Conservation (phyloP, 139 green algal genomes). For the Picochlorum sp. region DNA sequence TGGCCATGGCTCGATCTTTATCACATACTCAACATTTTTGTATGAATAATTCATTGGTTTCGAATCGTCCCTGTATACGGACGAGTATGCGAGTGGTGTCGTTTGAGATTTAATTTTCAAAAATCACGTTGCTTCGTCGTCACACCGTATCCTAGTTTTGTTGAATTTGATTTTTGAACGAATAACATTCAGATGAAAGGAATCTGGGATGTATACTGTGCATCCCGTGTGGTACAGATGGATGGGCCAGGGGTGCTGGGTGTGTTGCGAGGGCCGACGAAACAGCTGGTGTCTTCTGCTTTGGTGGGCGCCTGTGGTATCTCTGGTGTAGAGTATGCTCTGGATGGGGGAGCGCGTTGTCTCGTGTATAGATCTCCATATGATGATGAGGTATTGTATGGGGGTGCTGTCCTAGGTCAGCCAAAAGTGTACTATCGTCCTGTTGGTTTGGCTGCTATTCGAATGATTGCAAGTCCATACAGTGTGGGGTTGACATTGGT, state of each 20-base stretch:
- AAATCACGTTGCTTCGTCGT: too few relatives aligned
- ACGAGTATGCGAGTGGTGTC: too few relatives aligned
- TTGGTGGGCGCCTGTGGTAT: background rate
- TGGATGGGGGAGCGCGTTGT: slow-evolving; percentile 8
- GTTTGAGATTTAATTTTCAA: too few relatives aligned
- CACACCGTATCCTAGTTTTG: too few relatives aligned
- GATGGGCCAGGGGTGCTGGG: background rate
- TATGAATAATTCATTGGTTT: too few relatives aligned
- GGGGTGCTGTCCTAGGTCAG: too few relatives aligned
- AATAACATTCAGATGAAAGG: too few relatives aligned
- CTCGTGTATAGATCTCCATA: slow-evolving; percentile 9
- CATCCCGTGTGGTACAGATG: background rate
- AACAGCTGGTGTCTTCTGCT: slow-evolving; percentile 5
- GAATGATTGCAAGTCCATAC: background rate
- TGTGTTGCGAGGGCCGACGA: slow-evolving; percentile 7
- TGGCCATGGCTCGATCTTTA: too few relatives aligned
- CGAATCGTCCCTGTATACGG: too few relatives aligned
- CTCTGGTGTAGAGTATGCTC: background rate
- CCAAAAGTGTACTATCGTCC: background rate
- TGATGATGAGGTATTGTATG: slow-evolving; percentile 15
- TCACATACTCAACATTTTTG: too few relatives aligned
- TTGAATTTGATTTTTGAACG: too few relatives aligned
- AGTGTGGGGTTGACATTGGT: slow-evolving; percentile 3
- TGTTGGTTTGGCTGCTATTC: background rate
- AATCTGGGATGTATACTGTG: too few relatives aligned